A percentile compares a stretch with the other conserved stretches of the same genome.
phyloP scores from a whole-genome alignment of 225 moss, liverwort and hornwort species.

The Sphagnum contortum region DNA sequence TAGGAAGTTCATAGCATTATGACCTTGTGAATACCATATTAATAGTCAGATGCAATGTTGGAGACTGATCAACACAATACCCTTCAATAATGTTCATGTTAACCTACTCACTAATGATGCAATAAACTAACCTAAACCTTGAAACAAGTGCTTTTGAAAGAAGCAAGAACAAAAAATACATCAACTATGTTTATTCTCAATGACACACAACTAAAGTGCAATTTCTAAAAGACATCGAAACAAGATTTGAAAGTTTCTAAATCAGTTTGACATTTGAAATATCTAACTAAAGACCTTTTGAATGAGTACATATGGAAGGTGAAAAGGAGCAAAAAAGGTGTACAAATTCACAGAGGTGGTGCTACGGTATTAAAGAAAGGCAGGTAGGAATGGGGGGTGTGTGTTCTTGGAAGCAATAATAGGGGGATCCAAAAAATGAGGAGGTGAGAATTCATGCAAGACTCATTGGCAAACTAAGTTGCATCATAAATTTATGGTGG shows the following conservation, averaged over 20 bases:
- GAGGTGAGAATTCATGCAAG: constrained; percentile 28
- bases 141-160: constrained; percentile 49
- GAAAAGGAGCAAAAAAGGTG: no score
- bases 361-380: neutral
- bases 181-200: constrained; percentile 59
- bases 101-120: no score
- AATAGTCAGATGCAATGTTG: no score
- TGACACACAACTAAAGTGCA: constrained; percentile 68
- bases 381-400: constrained; percentile 53
- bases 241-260: no score
- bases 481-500: constrained; percentile 81
- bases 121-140: no score
- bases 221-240: constrained; percentile 15
- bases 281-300: no score
- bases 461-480: constrained; percentile 46
- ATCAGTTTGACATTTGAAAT: no score
- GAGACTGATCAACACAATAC: no score
- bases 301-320: no score
- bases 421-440: constrained; percentile 34
- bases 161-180: constrained; percentile 48
- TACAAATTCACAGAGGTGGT: no score
- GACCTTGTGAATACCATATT: neutral
- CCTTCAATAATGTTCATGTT: no score
- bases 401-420: constrained; percentile 70
- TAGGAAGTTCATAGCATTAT: no score